Base-by-base conservation (phyloP, 2,329 filamentous ascomycete genomes). In the Bipolaris bicolor region DNA sequence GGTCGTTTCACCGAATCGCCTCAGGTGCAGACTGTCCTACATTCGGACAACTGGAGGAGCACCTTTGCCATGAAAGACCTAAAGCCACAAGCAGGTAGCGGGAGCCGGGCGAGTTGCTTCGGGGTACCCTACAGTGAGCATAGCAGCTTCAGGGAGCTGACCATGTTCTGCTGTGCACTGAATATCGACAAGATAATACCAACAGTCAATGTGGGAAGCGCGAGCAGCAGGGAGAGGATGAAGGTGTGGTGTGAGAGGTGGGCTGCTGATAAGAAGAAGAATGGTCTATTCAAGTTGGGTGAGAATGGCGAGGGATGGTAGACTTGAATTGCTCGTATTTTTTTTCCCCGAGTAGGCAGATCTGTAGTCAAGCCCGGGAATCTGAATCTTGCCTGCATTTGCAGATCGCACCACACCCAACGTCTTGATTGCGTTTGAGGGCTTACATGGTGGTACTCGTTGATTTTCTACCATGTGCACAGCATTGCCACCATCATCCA, bases 71-170 rank as follows among this genome's bases (percentile, higher is more conserved):
- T 86, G 67, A 79, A 82, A 7, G 90, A 97, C 57, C 83, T 99
- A 39, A 82, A 87, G 0, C 89, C 92, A 0, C 92, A 97, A 77
- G 84, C 92, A 3, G 95, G 95, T 3, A 93, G 90, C 76, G 93
- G 90, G 3, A 84, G 84, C 46, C 88, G 94, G 66, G 90, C 90
- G 36, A 89, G 90, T 74, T 97, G 92, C 74, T 97, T 96, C 66
- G 93, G 92, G 0, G 95, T 98, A 2, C 95, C 95, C 2, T 99
- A 99, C 74, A 93, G 89, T 49, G 95, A 99, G 79, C 95, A 99
- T 75, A 95, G 90, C 75, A 96, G 91, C 60, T 99, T 99, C 72
- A 84, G 94, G 39, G 95, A 99, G 80, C 77, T 99, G 72, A 94
- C 92, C 0, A 89, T 98, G 84, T 99, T 99, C 72, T 86, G 94